Conservation (phyloP, 768 basidiomycete genomes). For the Termitomyces sp. region DNA sequence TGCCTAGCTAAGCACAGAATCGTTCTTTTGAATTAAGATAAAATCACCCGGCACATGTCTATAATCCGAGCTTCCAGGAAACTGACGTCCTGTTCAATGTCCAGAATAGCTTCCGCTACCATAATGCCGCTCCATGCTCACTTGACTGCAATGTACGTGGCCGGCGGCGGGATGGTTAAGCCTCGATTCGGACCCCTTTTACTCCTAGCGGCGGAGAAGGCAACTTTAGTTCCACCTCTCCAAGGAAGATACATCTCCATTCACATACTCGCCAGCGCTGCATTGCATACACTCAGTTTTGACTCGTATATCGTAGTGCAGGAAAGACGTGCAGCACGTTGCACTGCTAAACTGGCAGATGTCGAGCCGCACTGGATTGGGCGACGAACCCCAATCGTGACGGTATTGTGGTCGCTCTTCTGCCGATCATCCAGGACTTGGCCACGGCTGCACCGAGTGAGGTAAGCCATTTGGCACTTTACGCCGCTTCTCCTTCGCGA, state of each 20-base stretch:
- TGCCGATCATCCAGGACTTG: neutral
- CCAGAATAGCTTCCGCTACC: neutral
- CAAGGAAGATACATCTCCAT: neutral
- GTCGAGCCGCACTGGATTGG: neutral
- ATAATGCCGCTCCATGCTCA: neutral
- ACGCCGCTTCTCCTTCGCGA: neutral
- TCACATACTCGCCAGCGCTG: neutral
- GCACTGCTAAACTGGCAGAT: neutral
- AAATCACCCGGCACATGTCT: neutral
- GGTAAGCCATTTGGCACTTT: neutral
- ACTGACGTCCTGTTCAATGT: neutral
- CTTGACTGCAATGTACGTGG: neutral
- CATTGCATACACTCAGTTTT: neutral
- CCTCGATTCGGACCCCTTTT: neutral
- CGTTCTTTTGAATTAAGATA: neutral
- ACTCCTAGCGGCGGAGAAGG: slow-evolving; percentile 1
- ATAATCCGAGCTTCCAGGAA: neutral
- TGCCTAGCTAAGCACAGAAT: neutral
- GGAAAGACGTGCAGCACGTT: neutral
- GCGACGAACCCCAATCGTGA: neutral
- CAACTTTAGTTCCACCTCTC: neutral
- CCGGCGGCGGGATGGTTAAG: neutral
- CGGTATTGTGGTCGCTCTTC: neutral
- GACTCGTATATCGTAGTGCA: neutral
- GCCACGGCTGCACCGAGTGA: neutral